phyloP scores from a whole-genome alignment of 192 early-diverging fungal species.

The Linderina pennispora region DNA sequence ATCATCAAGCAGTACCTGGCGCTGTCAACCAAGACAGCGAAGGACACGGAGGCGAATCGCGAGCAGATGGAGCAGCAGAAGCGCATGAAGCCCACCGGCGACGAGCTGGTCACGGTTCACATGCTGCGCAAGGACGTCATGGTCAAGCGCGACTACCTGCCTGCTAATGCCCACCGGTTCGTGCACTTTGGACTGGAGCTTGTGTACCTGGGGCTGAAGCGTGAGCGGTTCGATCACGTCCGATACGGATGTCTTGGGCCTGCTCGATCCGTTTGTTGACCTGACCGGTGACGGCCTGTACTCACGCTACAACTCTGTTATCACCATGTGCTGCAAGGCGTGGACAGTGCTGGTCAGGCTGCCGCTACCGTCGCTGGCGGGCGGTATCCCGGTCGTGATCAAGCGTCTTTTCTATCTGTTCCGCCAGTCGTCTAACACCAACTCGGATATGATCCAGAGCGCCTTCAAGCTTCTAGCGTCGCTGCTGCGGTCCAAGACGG shows the following conservation, averaged over 20 bases:
- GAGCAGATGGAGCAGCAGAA: constrained; percentile 58
- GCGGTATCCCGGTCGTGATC: constrained; percentile 65
- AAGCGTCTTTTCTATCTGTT: constrained; percentile 75
- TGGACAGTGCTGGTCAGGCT: constrained; percentile 65
- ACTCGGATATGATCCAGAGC: constrained; percentile 65
- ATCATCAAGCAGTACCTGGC: constrained; percentile 84
- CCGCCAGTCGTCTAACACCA: constrained; percentile 52
- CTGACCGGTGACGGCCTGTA: constrained; percentile 77
- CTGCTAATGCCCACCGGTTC: constrained; percentile 84
- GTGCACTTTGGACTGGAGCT: constrained; percentile 91
- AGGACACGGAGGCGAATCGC: constrained; percentile 48
- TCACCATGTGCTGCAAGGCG: constrained; percentile 62
- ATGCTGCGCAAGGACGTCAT: constrained; percentile 54
- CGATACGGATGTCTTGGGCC: constrained; percentile 51
- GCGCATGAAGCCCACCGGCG: constrained; percentile 12
- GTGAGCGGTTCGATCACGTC: constrained; percentile 53
- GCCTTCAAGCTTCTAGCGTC: constrained; percentile 79
- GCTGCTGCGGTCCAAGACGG: constrained; percentile 69
- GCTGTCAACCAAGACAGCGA: constrained; percentile 52
- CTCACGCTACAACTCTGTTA: constrained; percentile 70
- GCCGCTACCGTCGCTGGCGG: constrained; percentile 63
- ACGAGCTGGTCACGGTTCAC: constrained; percentile 61
- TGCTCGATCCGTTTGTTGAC: constrained; percentile 78
- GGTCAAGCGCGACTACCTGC: constrained; percentile 68
- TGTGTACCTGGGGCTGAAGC: constrained; percentile 62